These are phyloP conservation scores for Westerdykella sp. DNA, from an alignment of 2,329 filamentous ascomycete species.

Conservation along the genomic window DNA sequence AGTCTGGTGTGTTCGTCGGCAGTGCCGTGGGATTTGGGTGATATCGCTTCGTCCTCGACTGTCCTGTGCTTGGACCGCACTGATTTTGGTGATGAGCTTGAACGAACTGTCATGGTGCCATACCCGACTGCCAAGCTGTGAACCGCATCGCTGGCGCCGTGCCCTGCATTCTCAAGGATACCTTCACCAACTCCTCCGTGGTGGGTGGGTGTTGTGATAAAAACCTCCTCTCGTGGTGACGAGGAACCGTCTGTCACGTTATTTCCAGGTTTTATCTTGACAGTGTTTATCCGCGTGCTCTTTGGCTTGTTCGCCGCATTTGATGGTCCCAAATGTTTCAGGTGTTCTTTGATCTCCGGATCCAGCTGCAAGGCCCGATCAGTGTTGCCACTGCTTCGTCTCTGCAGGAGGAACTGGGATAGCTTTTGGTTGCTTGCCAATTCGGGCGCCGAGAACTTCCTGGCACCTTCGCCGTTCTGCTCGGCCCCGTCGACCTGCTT, in stretches of 20 bases:
- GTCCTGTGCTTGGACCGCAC: slow-evolving; percentile 11
- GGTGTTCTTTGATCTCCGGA: slow-evolving; percentile 52
- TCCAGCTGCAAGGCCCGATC: slow-evolving; percentile 26
- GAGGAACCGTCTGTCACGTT: slow-evolving; percentile 1
- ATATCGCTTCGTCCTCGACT: slow-evolving; percentile 15
- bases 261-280: slow-evolving; percentile 58
- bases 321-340: slow-evolving; percentile 59
- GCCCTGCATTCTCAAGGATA: slow-evolving; percentile 48
- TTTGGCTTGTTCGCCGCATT: slow-evolving; percentile 57
- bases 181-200: slow-evolving; percentile 51
- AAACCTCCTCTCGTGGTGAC: slow-evolving; percentile 13
- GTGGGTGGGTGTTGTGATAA: slow-evolving; percentile 30
- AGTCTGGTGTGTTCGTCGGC: slow-evolving; percentile 14
- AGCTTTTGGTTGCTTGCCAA: slow-evolving; percentile 27
- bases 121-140: slow-evolving; percentile 50
- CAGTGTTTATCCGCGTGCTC: slow-evolving; percentile 54
- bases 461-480: slow-evolving; percentile 3
- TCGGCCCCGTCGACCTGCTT: slow-evolving; percentile 13
- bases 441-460: slow-evolving; percentile 31
- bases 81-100: slow-evolving; percentile 23
- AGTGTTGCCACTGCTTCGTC: slow-evolving; percentile 40
- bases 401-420: slow-evolving; percentile 41
- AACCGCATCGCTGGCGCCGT: slow-evolving; percentile 59
- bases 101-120: slow-evolving; percentile 33
- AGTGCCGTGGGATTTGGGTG: slow-evolving; percentile 18